A percentile compares a stretch with the other conserved stretches of the same genome.
Conservation (phyloP, 768 basidiomycete species). For the Termitomyces sp. region DNA sequence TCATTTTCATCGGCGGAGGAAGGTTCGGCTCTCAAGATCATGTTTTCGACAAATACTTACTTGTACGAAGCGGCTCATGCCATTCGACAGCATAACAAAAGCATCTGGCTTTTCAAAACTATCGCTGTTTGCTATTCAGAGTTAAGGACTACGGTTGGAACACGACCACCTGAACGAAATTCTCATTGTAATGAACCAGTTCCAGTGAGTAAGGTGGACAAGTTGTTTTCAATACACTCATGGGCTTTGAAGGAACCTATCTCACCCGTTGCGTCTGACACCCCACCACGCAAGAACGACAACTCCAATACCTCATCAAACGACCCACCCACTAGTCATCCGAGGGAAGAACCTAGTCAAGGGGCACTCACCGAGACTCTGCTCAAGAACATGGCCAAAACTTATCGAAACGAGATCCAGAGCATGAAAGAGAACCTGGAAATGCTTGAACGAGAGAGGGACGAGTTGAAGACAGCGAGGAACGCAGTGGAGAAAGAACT, state of each 20-base stretch:
- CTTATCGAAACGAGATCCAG: background rate
- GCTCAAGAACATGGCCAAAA: background rate
- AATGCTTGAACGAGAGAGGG: background rate
- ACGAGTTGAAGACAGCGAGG: background rate
- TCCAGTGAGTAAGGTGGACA: background rate
- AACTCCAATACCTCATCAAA: background rate
- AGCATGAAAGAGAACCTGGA: background rate
- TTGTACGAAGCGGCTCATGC: background rate
- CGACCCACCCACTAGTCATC: background rate
- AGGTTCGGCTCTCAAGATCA: background rate
- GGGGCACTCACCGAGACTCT: background rate
- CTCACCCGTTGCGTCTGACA: background rate
- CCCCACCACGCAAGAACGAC: background rate
- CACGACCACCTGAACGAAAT: background rate
- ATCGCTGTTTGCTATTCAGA: conserved; percentile 2
- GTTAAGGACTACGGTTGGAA: background rate
- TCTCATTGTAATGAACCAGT: background rate
- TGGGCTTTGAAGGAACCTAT: background rate
- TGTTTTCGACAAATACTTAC: background rate
- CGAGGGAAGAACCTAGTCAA: background rate
- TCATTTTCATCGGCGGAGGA: conserved; percentile 1
- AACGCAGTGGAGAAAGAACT: background rate
- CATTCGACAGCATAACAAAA: background rate
- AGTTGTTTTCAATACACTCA: background rate
- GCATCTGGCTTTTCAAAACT: background rate